Conservation (phyloP, 495 filamentous ascomycete genomes). For the Parachaetomium inaequale region DNA sequence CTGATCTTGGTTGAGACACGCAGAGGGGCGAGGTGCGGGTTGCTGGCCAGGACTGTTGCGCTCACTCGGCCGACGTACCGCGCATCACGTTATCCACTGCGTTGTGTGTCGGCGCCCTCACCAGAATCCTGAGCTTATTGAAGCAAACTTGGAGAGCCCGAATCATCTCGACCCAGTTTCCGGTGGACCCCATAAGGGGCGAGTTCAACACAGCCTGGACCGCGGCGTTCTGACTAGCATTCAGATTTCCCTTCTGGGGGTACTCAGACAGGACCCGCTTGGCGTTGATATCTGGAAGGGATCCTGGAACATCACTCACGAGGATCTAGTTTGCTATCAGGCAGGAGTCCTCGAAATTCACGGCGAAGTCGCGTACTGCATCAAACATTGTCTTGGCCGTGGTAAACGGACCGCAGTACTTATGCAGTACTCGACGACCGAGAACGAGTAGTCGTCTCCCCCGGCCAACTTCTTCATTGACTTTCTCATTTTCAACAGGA, state of each 20-base stretch:
- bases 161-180: constrained; percentile 51
- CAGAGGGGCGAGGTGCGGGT: neutral
- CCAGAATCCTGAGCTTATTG: constrained; percentile 36
- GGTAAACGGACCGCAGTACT: constrained; percentile 41
- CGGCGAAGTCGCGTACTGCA: constrained; percentile 39
- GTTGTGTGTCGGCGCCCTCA: constrained; percentile 52
- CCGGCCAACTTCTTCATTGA: constrained; percentile 53
- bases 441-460: constrained; percentile 42
- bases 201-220: constrained; percentile 35
- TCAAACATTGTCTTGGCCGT: constrained; percentile 47
- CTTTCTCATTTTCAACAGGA: constrained; percentile 43
- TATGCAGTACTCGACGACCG: constrained; percentile 48
- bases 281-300: neutral
- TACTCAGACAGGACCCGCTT: neutral
- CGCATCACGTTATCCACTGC: constrained; percentile 52
- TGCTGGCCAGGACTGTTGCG: neutral
- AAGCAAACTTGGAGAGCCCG: constrained; percentile 32
- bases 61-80: constrained; percentile 33
- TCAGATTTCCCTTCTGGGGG: constrained; percentile 28
- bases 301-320: neutral
- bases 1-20: neutral
- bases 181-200: constrained; percentile 51
- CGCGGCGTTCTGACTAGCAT: constrained; percentile 46
- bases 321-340: neutral
- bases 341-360: constrained; percentile 6